A percentile compares a stretch with the other conserved stretches of the same genome.
Conservation (phyloP, 1,139 yeast species). For the Meyerozyma athensensis region DNA sequence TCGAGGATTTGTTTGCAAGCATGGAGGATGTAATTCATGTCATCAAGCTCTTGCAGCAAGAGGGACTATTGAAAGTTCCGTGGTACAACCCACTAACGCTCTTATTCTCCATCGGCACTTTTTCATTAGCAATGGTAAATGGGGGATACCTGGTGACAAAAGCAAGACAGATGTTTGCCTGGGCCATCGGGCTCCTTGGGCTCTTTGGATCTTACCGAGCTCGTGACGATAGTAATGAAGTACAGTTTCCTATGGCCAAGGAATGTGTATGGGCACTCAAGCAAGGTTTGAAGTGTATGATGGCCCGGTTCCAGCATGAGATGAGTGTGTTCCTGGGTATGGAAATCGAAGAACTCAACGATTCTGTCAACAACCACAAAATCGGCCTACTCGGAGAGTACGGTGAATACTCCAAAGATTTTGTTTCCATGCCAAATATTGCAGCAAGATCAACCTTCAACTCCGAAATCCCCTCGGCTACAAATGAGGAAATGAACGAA, state of each 20-base stretch:
- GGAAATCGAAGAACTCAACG: neutral
- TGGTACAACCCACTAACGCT: neutral
- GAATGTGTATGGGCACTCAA: neutral
- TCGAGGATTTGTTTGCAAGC: neutral
- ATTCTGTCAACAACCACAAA: neutral
- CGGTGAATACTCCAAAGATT: too few species aligned
- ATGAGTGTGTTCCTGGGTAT: neutral
- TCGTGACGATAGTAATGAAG: neutral
- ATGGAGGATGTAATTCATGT: neutral
- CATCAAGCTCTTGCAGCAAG: neutral
- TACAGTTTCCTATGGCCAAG: neutral
- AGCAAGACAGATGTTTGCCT: neutral
- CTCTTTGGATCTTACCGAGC: neutral
- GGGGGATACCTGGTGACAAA: neutral
- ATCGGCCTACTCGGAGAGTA: neutral
- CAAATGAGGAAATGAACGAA: too few species aligned
- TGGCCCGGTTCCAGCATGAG: neutral
- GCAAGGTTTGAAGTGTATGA: neutral
- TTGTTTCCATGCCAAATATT: too few species aligned
- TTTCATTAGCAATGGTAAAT: neutral
- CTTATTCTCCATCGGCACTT: neutral
- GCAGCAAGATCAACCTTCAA: too few species aligned
- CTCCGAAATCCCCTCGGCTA: too few species aligned
- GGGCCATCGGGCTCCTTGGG: neutral
- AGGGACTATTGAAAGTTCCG: neutral